Evolutionary conservation across 2,329 filamentous ascomycete species (phyloP), one percentile per base, ranked within the genome.

Genomic region (Cladosporium sp.): DNA sequence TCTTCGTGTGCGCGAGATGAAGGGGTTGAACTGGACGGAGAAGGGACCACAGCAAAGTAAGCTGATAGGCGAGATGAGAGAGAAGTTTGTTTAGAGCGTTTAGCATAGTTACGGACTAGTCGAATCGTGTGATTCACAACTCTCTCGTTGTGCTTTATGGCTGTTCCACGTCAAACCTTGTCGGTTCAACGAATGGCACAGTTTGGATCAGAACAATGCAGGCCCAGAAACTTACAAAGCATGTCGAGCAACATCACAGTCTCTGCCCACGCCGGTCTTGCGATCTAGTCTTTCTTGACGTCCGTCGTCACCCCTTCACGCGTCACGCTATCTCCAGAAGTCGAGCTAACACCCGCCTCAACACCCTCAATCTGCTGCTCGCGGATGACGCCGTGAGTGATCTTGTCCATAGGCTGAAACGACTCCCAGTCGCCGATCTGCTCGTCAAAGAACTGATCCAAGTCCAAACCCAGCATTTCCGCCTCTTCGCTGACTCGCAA

Each of bases 391-490:
- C 66, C 59, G 33, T 58, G 55, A 5, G 57, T 56, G 18, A 59
- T 29, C 16, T 57, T 46, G 9, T 54, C 43, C 22, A 55, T 53
- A 2, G 46, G 51, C 43, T 60, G 53, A 30, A 60, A 60, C 45
- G 58, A 56, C 22, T 59, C 58, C 60, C 61, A 61, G 42, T 67
- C 62, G 36, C 64, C 65, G 60, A 81, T 78, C 64, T 78, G 72
- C 66, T 80, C 78, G 40, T 79, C 77, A 36, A 75, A 69, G 63
- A 81, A 80, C 59, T 79, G 75, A 33, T 79, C 73, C 5, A 73
- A 56, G 56, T 80, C 78, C 22, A 80, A 60, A 15, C 78, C 78
- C 46, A 75, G 69, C 67, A 77, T 76, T 63, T 80, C 78, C 3
- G 68, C 73, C 59, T 80, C 76, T 52, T 79, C 77, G 52, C 67